phyloP scores from a whole-genome alignment of 176 grass and related monocot species.

The Typha latifolia region DNA sequence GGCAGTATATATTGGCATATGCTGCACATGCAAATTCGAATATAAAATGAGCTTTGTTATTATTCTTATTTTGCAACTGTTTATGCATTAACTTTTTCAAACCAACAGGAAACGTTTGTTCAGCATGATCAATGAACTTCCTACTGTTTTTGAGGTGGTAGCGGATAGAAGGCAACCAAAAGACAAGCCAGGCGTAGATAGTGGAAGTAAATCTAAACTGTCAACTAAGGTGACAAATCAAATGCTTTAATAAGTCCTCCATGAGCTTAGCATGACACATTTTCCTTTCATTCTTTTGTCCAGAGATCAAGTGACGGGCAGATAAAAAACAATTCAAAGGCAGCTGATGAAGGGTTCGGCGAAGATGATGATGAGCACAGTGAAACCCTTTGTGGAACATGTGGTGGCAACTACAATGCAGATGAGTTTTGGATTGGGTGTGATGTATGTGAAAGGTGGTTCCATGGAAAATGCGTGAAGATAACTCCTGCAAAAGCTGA shows the following conservation, averaged over 20 bases:
- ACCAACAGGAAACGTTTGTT: conserved; percentile 82
- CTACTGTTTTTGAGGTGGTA: conserved; percentile 83
- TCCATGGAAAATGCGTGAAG: conserved; percentile 95
- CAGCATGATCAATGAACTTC: conserved; percentile 84
- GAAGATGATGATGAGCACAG: conserved; percentile 85
- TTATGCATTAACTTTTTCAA: neutral
- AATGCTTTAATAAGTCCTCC: neutral
- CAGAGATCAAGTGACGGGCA: conserved; percentile 59
- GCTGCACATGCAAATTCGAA: too few species aligned
- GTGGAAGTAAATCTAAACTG: conserved; percentile 57
- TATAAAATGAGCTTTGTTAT: too few species aligned
- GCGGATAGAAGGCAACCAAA: conserved; percentile 41
- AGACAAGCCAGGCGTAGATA: conserved; percentile 63
- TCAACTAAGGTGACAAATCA: conserved; percentile 50
- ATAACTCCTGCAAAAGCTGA: conserved; percentile 91
- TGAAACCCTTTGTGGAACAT: conserved; percentile 82
- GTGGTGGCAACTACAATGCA: conserved; percentile 67
- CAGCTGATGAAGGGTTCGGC: conserved; percentile 49
- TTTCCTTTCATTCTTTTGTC: neutral
- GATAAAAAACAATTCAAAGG: conserved; percentile 43
- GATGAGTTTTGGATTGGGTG: conserved; percentile 95
- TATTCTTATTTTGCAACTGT: neutral
- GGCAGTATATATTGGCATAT: too few species aligned
- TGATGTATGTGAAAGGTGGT: conserved; percentile 91
- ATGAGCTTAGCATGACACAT: conserved; percentile 1